A percentile compares a stretch with the other conserved stretches of the same genome.
Conservation (phyloP, 2,329 filamentous ascomycete genomes). For the Pseudopithomyces maydicus region DNA sequence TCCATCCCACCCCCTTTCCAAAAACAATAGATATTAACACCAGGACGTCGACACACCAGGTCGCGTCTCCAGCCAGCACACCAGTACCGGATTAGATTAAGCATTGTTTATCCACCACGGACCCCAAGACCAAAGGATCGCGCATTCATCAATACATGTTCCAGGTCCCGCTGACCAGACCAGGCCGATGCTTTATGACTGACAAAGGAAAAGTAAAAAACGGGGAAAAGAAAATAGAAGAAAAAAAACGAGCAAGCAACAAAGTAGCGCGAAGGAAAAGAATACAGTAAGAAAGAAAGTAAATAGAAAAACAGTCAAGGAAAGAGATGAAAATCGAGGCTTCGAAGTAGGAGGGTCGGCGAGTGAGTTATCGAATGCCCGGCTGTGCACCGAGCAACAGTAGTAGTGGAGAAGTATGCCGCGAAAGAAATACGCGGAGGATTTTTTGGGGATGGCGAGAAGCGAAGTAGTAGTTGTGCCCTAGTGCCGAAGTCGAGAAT, state of each 20-base stretch:
- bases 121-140: background rate
- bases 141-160: constrained; percentile 9
- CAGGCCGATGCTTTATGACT: constrained; percentile 4
- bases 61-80: constrained; percentile 3
- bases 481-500: constrained; percentile 7
- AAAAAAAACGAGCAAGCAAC: constrained; percentile 5
- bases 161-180: constrained; percentile 8
- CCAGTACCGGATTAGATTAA: constrained; percentile 10
- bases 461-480: constrained; percentile 1
- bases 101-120: background rate
- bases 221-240: background rate
- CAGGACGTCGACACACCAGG: background rate
- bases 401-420: background rate
- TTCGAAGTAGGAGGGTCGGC: background rate
- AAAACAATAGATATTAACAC: constrained; percentile 1
- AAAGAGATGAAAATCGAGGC: constrained; percentile 3
- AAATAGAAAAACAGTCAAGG: no score
- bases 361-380: constrained; percentile 10
- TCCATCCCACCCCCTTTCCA: background rate
- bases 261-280: constrained; percentile 8
- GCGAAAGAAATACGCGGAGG: no score
- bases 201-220: constrained; percentile 9
- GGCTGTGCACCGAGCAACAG: constrained; percentile 36
- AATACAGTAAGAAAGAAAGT: constrained; percentile 8
- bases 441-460: background rate